Evolutionary conservation across 176 grass and related monocot species (phyloP), one percentile per base, ranked within the genome.

Genomic region (Aegilops sharonensis): DNA sequence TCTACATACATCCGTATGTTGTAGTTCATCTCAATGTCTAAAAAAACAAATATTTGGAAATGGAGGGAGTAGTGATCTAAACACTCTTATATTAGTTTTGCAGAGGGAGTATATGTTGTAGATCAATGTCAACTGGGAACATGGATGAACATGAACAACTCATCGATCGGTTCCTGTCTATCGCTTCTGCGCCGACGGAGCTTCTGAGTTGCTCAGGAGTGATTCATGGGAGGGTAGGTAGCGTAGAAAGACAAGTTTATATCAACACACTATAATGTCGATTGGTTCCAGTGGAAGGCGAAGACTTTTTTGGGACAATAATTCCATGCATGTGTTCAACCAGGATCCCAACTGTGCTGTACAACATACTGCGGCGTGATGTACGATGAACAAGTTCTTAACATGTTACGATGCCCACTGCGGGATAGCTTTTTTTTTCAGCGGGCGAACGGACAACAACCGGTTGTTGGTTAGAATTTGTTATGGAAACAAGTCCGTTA

Each of bases 141-240:
- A 74, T 74, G 71, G 71, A 29, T 74, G 71, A 74, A 48, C 71
- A 74, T 74, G 71, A 74, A 48, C 71, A 74, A 74, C 71, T 47
- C n/a, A 73, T 73, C 0, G 11, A 43, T 4, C 39, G 40, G 70
- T 23, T 39, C 68, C 1, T n/a, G 18, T 6, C 4, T 71, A 71
- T 23, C 4, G 36, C 35, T 23, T 21, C 5, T 27, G 71, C 39
- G 37, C 37, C 39, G 37, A 73, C 23, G 70, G n/a, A 25, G 37
- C 70, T 10, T 43, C 2, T 73, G 21, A 25, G 70, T 73, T 25
- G n/a, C 7, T 47, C 6, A 25, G 23, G 23, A 9, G 8, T 74
- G 40, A 17, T 74, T 48, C 40, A 27, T 0, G 71, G 23, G 27
- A 12, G 6, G 71, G 32, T 34, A 74, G 12, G n/a, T 47, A 74